Evolutionary conservation across 2,329 filamentous ascomycete species (phyloP).

Genomic region (Trichoderma sp.): DNA sequence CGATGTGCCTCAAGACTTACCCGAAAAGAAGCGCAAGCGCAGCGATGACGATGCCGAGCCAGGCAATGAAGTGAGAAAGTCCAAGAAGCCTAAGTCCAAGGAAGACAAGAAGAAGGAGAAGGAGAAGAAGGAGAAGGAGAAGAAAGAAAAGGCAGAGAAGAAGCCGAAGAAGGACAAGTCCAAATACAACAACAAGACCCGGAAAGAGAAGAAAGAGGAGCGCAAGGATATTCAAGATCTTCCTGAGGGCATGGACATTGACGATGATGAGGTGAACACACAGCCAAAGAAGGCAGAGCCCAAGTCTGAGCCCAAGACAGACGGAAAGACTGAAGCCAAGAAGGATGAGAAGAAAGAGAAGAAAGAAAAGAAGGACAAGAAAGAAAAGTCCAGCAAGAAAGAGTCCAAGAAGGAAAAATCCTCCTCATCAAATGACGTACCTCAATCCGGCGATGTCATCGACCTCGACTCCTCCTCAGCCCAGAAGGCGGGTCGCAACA

Average conservation of each 20-base stretch:
- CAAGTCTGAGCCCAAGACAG: conserved; percentile 32
- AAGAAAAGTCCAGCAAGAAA: conserved; percentile 27
- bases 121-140: conserved; percentile 40
- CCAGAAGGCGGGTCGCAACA: conserved; percentile 34
- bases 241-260: conserved; percentile 36
- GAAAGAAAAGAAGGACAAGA: conserved; percentile 27
- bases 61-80: conserved; percentile 33
- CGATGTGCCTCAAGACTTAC: conserved; percentile 28
- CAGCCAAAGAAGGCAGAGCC: conserved; percentile 41
- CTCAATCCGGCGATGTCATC: conserved; percentile 36
- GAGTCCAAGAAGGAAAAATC: conserved; percentile 24
- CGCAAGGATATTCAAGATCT: conserved; percentile 42
- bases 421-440: background rate
- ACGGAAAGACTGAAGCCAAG: conserved; percentile 35
- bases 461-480: conserved; percentile 23
- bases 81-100: conserved; percentile 37
- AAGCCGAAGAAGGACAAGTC: conserved; percentile 45
- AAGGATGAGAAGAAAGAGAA: conserved; percentile 31
- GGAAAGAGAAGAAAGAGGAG: conserved; percentile 46
- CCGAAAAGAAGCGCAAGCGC: conserved; percentile 42
- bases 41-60: conserved; percentile 30
- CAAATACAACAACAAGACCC: conserved; percentile 42
- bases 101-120: conserved; percentile 42
- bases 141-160: conserved; percentile 43
- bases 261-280: conserved; percentile 33